phyloP scores from a whole-genome alignment of 2,329 filamentous ascomycete genomes.

The Neopestalotiopsis rosae region DNA sequence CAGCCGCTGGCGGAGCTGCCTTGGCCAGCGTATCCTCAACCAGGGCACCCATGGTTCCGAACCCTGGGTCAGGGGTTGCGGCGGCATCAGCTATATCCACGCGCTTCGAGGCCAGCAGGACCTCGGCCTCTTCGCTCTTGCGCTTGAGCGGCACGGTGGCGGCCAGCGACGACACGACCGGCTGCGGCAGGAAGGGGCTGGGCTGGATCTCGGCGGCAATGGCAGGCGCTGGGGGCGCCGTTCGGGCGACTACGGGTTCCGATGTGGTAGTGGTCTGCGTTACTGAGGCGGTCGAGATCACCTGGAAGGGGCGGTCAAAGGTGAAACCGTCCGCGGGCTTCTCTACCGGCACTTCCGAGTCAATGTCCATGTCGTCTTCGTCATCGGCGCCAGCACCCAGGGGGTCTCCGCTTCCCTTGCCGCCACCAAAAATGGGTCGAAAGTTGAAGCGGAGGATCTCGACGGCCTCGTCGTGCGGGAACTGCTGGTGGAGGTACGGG shows the following conservation, averaged over 20 bases:
- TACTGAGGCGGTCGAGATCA: conserved; percentile 16
- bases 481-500: conserved; percentile 75
- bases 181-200: conserved; percentile 31
- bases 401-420: conserved; percentile 38
- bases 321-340: conserved; percentile 29
- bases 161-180: conserved; percentile 22
- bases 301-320: conserved; percentile 29
- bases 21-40: conserved; percentile 17
- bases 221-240: conserved; percentile 19
- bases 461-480: conserved; percentile 66
- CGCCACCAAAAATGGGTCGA: conserved; percentile 41
- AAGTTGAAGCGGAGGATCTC: conserved; percentile 73
- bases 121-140: conserved; percentile 46
- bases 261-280: conserved; percentile 7
- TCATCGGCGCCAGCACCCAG: conserved; percentile 39
- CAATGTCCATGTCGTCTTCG: conserved; percentile 41
- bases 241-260: background rate
- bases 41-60: conserved; percentile 17
- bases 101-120: conserved; percentile 42
- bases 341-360: conserved; percentile 28
- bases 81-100: conserved; percentile 34
- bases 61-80: conserved; percentile 21
- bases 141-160: conserved; percentile 41
- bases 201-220: conserved; percentile 23
- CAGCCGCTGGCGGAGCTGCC: background rate